A percentile compares a stretch with the other conserved stretches of the same genome.
Evolutionary conservation across 208 protist genomes (phyloP).

Genomic region (Trypanosoma boissoni): DNA sequence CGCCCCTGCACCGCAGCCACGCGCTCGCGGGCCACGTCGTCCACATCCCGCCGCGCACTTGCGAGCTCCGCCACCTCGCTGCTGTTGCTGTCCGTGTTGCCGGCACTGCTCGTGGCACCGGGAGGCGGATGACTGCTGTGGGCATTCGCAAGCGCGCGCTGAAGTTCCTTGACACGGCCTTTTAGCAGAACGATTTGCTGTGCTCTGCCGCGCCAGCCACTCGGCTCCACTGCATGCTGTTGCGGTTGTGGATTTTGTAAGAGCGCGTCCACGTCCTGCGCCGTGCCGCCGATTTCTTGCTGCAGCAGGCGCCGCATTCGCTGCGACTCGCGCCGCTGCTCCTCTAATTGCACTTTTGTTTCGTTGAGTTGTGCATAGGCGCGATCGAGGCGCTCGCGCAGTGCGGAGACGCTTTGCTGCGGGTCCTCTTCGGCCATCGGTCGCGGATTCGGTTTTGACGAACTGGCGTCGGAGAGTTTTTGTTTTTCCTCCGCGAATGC

Average conservation of each 20-base stretch:
- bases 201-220: slow-evolving; percentile 62
- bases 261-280: slow-evolving; percentile 37
- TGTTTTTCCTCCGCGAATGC: slow-evolving; percentile 22
- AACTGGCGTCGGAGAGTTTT: background rate
- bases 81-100: slow-evolving; percentile 16
- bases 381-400: slow-evolving; percentile 36
- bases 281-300: slow-evolving; percentile 51
- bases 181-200: slow-evolving; percentile 73
- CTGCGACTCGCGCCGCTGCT: slow-evolving; percentile 51
- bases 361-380: slow-evolving; percentile 57
- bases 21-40: slow-evolving; percentile 51
- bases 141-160: slow-evolving; percentile 28
- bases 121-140: no score
- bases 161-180: slow-evolving; percentile 59
- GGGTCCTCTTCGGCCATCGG: slow-evolving; percentile 1
- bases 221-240: no score
- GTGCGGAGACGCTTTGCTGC: slow-evolving; percentile 12
- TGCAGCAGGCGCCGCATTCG: slow-evolving; percentile 42
- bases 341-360: slow-evolving; percentile 41
- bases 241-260: slow-evolving; percentile 21
- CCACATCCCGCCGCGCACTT: slow-evolving; percentile 32
- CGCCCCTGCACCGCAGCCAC: slow-evolving; percentile 41
- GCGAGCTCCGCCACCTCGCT: background rate
- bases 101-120: background rate
- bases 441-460: background rate